Evolutionary conservation across 2,329 filamentous ascomycete genomes (phyloP).

Genomic region (Allantophomopsis lycopodina): DNA sequence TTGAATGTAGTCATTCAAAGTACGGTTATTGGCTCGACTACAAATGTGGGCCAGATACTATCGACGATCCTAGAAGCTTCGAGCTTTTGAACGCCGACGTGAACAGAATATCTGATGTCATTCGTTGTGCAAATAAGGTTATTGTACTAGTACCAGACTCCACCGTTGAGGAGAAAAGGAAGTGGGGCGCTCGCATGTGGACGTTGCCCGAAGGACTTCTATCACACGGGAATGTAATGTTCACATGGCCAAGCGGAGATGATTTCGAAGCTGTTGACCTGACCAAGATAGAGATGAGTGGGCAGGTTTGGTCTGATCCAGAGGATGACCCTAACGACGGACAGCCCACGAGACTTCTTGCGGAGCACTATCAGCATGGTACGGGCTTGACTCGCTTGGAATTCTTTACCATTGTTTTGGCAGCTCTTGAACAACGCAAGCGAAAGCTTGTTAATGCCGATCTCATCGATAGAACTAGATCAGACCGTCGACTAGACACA

Average conservation of each 20-base stretch:
- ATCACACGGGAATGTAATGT: too few relatives aligned
- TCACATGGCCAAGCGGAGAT: too few relatives aligned
- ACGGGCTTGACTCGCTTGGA: conserved; percentile 12
- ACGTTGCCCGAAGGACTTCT: neutral
- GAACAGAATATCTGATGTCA: neutral
- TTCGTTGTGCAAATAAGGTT: conserved; percentile 1
- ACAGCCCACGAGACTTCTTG: conserved; percentile 6
- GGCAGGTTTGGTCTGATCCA: too few relatives aligned
- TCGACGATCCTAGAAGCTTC: neutral
- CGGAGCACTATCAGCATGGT: conserved; percentile 11
- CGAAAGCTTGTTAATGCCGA: neutral
- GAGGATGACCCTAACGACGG: too few relatives aligned
- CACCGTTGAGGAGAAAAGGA: neutral
- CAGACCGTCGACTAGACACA: conserved; percentile 2
- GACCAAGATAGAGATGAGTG: too few relatives aligned
- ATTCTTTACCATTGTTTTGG: conserved; percentile 9
- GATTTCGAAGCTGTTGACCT: too few relatives aligned
- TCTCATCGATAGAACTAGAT: neutral
- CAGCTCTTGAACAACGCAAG: conserved; percentile 8
- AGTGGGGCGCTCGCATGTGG: neutral
- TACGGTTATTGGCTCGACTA: neutral
- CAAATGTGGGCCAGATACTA: neutral
- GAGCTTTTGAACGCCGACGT: neutral
- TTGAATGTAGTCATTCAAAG: neutral
- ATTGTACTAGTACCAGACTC: neutral